Evolutionary conservation across 192 early-diverging fungal genomes (phyloP).

Genomic region (Radiomyces spectabilis): DNA sequence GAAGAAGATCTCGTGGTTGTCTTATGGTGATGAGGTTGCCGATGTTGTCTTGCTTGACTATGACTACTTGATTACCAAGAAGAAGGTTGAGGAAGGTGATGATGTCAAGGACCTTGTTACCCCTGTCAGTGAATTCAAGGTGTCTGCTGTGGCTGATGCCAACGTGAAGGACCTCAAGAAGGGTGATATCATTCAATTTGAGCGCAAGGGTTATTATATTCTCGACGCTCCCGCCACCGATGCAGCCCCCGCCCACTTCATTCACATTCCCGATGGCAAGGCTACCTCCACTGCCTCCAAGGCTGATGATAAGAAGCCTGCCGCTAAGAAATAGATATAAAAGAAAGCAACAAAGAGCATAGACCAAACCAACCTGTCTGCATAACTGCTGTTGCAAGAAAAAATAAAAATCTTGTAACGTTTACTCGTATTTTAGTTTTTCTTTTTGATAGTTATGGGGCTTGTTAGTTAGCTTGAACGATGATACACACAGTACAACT

Average conservation of each 20-base stretch:
- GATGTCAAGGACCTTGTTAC: slow-evolving; percentile 76
- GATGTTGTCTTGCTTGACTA: slow-evolving; percentile 77
- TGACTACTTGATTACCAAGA: slow-evolving; percentile 98
- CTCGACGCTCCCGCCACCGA: slow-evolving; percentile 58
- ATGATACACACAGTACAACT: too few species aligned
- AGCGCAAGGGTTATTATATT: slow-evolving; percentile 95
- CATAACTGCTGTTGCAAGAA: too few species aligned
- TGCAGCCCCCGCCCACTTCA: slow-evolving; percentile 55
- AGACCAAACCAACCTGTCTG: too few species aligned
- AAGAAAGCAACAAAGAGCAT: too few species aligned
- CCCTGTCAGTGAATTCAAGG: slow-evolving; percentile 75
- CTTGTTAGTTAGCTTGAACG: too few species aligned
- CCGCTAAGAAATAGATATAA: too few species aligned
- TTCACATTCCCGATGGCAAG: slow-evolving; percentile 91
- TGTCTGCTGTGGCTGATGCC: slow-evolving; percentile 55
- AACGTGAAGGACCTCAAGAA: slow-evolving; percentile 46
- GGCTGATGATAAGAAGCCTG: slow-evolving; percentile 28
- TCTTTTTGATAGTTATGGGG: too few species aligned
- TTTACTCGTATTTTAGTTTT: too few species aligned
- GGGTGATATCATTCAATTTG: slow-evolving; percentile 92
- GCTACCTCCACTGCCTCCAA: slow-evolving; percentile 64
- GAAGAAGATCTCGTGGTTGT: slow-evolving; percentile 98
- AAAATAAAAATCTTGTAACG: too few species aligned
- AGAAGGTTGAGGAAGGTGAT: slow-evolving; percentile 93
- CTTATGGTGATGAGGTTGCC: slow-evolving; percentile 52